phyloP scores from a whole-genome alignment of 2,329 filamentous ascomycete genomes.

The Claviceps spartinae region DNA sequence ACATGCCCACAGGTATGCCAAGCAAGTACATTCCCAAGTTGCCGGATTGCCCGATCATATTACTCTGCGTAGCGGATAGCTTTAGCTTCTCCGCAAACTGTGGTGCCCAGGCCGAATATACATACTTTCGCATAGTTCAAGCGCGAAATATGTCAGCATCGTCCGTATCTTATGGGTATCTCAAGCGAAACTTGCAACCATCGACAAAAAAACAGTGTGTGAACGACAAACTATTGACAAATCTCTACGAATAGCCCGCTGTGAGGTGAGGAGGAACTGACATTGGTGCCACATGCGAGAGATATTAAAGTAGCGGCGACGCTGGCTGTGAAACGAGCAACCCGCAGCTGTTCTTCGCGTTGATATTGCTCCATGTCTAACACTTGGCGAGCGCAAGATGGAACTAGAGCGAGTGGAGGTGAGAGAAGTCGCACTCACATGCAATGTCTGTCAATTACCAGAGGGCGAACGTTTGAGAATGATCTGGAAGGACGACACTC shows the following conservation, averaged over 20 bases:
- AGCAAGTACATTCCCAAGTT: conserved; percentile 89
- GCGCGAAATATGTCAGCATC: conserved; percentile 1
- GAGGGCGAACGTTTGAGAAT: too few species aligned
- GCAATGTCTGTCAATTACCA: too few species aligned
- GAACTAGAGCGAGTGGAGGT: background rate
- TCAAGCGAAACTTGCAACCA: background rate
- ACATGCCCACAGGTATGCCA: conserved; percentile 77
- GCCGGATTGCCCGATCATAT: conserved; percentile 75
- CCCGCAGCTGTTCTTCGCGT: conserved; percentile 30
- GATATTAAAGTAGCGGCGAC: conserved; percentile 74
- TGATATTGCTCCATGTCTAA: conserved; percentile 13
- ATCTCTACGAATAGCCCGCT: background rate
- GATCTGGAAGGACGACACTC: too few species aligned
- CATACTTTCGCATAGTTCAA: conserved; percentile 51
- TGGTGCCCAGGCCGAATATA: conserved; percentile 94
- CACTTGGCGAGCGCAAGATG: background rate
- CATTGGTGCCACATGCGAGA: conserved; percentile 86
- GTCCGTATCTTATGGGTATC: background rate
- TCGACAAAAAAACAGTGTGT: too few species aligned
- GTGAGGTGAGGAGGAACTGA: conserved; percentile 26
- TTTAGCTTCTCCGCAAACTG: conserved; percentile 81
- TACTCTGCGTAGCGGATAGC: conserved; percentile 83
- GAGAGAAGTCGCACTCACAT: too few species aligned
- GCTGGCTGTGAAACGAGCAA: conserved; percentile 66
- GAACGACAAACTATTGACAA: background rate